phyloP scores from a whole-genome alignment of 1,284 basidiomycete species.

The Cryptococcus maquisensis region DNA sequence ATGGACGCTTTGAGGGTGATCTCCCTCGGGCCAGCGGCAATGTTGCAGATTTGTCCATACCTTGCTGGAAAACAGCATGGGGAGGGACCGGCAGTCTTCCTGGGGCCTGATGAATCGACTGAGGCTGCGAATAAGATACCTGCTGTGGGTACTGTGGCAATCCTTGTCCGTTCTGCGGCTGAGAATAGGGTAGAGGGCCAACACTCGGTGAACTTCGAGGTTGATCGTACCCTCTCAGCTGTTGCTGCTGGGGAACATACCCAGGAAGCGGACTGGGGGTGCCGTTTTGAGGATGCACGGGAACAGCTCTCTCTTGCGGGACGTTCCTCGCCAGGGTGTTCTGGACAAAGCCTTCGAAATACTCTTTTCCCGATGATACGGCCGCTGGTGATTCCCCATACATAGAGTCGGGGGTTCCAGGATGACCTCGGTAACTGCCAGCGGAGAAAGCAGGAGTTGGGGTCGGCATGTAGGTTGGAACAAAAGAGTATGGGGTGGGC shows the following conservation, averaged over 20 bases:
- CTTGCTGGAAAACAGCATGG: not conserved
- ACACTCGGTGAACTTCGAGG: no score
- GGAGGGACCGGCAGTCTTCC: not conserved
- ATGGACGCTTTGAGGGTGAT: constrained; percentile 3
- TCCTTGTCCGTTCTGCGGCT: not conserved
- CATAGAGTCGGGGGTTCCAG: constrained; percentile 2
- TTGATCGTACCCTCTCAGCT: not conserved
- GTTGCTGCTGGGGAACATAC: not conserved
- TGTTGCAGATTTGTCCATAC: not conserved
- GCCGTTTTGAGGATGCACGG: not conserved
- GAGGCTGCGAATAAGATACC: not conserved
- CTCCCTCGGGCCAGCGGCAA: not conserved
- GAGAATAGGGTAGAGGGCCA: not conserved
- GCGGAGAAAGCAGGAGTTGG: constrained; percentile 1
- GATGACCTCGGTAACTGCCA: not conserved
- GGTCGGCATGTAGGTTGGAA: constrained; percentile 13
- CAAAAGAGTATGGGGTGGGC: constrained; percentile 18
- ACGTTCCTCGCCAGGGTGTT: constrained; percentile 2
- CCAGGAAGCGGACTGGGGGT: not conserved
- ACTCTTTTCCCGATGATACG: not conserved
- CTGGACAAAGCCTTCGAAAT: constrained; percentile 7
- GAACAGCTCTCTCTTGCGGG: not conserved
- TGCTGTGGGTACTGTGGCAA: not conserved
- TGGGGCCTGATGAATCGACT: not conserved
- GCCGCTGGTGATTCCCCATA: not conserved